These are phyloP conservation scores for Tricholoma saponaceum DNA, from an alignment of 768 basidiomycete genomes.

Conservation along the genomic window DNA sequence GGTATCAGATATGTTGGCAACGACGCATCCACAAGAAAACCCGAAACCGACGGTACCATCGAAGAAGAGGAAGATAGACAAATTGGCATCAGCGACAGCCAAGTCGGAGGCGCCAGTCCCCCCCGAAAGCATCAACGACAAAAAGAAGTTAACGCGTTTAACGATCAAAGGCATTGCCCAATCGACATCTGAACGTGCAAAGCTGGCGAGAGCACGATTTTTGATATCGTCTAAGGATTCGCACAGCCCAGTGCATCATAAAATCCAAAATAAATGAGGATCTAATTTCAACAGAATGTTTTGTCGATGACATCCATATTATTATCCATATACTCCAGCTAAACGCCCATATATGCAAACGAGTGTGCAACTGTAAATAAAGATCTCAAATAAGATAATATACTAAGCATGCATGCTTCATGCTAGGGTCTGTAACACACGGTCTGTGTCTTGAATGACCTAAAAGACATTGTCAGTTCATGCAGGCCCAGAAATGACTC, in stretches of 20 bases:
- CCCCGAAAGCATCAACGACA: constrained; percentile 3
- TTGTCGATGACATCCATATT: neutral
- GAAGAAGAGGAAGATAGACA: constrained; percentile 14
- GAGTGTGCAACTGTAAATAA: constrained; percentile 1
- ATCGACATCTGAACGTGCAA: constrained; percentile 34
- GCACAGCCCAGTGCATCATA: neutral
- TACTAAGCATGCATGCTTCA: constrained; percentile 19
- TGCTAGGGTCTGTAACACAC: constrained; percentile 55
- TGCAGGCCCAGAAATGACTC: neutral
- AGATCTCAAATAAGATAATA: constrained; percentile 6
- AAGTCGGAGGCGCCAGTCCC: neutral
- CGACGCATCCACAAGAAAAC: neutral
- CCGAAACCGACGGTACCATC: constrained; percentile 3
- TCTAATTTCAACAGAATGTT: neutral
- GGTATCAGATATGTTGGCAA: neutral
- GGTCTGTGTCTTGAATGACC: constrained; percentile 66
- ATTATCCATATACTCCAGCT: neutral
- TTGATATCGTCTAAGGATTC: neutral
- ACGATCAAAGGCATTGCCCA: constrained; percentile 29
- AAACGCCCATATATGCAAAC: constrained; percentile 3
- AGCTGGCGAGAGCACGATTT: constrained; percentile 29
- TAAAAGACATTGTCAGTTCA: constrained; percentile 21
- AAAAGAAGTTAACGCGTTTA: constrained; percentile 2
- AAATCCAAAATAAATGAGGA: neutral
- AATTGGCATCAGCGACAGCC: constrained; percentile 4